Evolutionary conservation across 202 grass and related monocot genomes (phyloP).

Genomic region (Thinopyrum obtusiflorum): DNA sequence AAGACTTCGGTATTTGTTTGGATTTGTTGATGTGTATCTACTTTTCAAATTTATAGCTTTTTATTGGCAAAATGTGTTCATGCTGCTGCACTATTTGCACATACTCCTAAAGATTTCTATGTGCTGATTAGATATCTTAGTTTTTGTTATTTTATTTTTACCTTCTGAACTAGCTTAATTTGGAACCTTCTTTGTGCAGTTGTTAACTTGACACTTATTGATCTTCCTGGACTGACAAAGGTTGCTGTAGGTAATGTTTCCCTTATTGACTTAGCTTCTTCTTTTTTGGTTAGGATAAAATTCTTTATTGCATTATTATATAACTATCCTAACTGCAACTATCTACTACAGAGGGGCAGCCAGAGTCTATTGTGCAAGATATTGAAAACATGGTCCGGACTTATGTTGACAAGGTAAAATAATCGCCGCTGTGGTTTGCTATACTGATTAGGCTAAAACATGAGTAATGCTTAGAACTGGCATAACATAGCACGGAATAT

Average conservation of each 20-base stretch:
- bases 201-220: conserved; percentile 97
- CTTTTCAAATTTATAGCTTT: background rate
- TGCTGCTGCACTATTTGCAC: background rate
- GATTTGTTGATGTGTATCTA: background rate
- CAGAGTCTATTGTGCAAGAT: conserved; percentile 92
- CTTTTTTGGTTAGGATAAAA: conserved; percentile 3
- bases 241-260: conserved; percentile 84
- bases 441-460: background rate
- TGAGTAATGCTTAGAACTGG: background rate
- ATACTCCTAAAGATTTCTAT: background rate
- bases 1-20: conserved; percentile 26
- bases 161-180: conserved; percentile 38
- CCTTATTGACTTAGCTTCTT: conserved; percentile 24
- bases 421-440: conserved; percentile 3
- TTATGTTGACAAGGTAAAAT: conserved; percentile 91
- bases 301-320: conserved; percentile 12
- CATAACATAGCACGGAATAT: background rate
- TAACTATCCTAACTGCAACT: conserved; percentile 22
- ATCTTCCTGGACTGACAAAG: conserved; percentile 98
- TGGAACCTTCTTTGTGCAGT: conserved; percentile 55
- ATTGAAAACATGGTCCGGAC: conserved; percentile 99
- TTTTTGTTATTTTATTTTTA: background rate
- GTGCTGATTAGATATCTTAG: background rate
- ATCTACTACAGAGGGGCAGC: conserved; percentile 74
- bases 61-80: background rate